A percentile compares a stretch with the other conserved stretches of the same genome.
These are phyloP conservation scores for Aspergillus quadrilineatus DNA, from an alignment of 2,329 filamentous ascomycete genomes.

Conservation along the genomic window DNA sequence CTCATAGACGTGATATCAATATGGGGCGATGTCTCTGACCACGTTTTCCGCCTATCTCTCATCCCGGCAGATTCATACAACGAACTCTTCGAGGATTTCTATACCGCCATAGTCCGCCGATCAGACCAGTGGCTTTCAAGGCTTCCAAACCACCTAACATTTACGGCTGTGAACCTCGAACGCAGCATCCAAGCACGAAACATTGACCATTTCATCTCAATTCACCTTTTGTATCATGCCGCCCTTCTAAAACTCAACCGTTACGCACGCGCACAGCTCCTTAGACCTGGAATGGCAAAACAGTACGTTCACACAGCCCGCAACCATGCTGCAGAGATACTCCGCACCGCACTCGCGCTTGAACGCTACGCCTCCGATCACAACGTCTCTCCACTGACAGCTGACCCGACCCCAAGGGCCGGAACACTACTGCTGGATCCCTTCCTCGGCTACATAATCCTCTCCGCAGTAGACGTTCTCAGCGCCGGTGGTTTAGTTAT, in stretches of 20 bases:
- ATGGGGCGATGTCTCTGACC: constrained; percentile 64
- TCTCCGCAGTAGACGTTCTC: constrained; percentile 66
- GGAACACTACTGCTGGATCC: constrained; percentile 53
- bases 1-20: constrained; percentile 63
- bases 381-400: constrained; percentile 19
- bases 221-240: constrained; percentile 67
- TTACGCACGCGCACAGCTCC: constrained; percentile 50
- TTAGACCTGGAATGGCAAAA: constrained; percentile 43
- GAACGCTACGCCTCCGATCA: constrained; percentile 26
- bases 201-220: constrained; percentile 60
- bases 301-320: constrained; percentile 52
- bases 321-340: constrained; percentile 54
- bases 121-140: constrained; percentile 60
- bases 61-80: constrained; percentile 45
- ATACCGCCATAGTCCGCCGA: constrained; percentile 52
- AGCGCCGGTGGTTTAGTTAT: constrained; percentile 58
- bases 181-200: constrained; percentile 54
- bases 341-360: constrained; percentile 44
- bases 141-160: constrained; percentile 57
- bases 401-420: constrained; percentile 29
- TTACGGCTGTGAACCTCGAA: constrained; percentile 59
- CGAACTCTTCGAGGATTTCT: constrained; percentile 51
- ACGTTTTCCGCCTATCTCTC: constrained; percentile 55
- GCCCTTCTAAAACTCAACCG: constrained; percentile 65
- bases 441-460: constrained; percentile 61